Conservation (phyloP, 2,329 filamentous ascomycete species). For the Clarireedia hainanense region DNA sequence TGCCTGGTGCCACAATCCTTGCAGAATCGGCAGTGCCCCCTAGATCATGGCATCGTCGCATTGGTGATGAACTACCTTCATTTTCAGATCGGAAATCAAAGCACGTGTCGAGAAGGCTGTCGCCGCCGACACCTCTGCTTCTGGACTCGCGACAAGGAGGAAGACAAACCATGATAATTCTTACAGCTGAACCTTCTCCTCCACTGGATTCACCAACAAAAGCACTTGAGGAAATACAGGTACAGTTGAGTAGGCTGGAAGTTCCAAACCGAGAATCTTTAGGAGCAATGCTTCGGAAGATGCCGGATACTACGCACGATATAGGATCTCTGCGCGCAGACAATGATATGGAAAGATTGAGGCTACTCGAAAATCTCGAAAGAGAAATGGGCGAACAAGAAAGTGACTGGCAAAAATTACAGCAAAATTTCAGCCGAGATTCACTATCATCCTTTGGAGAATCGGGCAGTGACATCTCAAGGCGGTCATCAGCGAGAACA, state of each 20-base stretch:
- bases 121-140: constrained; percentile 48
- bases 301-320: constrained; percentile 14
- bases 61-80: constrained; percentile 50
- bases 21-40: not conserved
- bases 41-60: constrained; percentile 43
- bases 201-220: constrained; percentile 23
- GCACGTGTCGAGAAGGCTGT: constrained; percentile 41
- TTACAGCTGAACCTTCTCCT: constrained; percentile 26
- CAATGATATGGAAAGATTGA: constrained; percentile 14
- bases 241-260: constrained; percentile 27
- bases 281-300: constrained; percentile 19
- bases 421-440: constrained; percentile 38
- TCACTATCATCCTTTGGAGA: constrained; percentile 23
- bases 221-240: constrained; percentile 27
- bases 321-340: constrained; percentile 2
- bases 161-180: constrained; percentile 37
- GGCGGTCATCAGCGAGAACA: constrained; percentile 22
- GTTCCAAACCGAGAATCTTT: constrained; percentile 23
- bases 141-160: constrained; percentile 35
- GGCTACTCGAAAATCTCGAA: constrained; percentile 50
- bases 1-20: constrained; percentile 19
- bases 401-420: constrained; percentile 51
- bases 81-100: constrained; percentile 47
- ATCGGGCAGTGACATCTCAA: not conserved
- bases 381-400: constrained; percentile 54